Percentiles rank a stretch among this genome's conserved stretches.
phyloP scores from a whole-genome alignment of 306 rosid genomes.

The Fragaria ananassa region DNA sequence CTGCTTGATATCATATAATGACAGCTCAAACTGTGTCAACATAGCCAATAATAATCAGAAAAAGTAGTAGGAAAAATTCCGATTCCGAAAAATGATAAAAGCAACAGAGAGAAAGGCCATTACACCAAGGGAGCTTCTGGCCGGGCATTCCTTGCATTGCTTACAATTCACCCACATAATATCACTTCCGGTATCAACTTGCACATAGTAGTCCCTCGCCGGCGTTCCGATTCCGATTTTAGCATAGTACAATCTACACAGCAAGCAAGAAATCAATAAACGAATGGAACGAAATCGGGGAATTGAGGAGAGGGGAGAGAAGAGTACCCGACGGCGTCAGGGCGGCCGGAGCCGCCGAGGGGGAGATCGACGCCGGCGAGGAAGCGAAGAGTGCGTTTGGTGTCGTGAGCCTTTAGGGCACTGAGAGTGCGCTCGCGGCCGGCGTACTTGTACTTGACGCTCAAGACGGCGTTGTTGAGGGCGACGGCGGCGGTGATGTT shows the following conservation, averaged over 20 bases:
- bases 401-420: constrained; percentile 78
- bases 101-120: constrained; percentile 17
- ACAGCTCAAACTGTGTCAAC: constrained; percentile 67
- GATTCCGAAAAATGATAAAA: constrained; percentile 2
- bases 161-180: constrained; percentile 97
- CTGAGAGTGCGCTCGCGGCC: constrained; percentile 64
- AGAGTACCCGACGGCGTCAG: constrained; percentile 74
- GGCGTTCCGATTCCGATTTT: constrained; percentile 97
- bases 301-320: background rate
- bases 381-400: constrained; percentile 68
- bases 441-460: constrained; percentile 75
- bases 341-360: constrained; percentile 90
- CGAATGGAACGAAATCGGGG: background rate
- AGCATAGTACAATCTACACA: constrained; percentile 87
- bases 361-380: constrained; percentile 93
- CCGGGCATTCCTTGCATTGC: constrained; percentile 84
- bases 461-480: constrained; percentile 61
- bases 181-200: constrained; percentile 96
- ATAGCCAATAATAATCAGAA: background rate
- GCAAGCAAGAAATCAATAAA: background rate
- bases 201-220: constrained; percentile 75
- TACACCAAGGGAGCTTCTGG: constrained; percentile 88
- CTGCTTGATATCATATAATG: constrained; percentile 63
- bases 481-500: constrained; percentile 13
- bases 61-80: background rate